Base-by-base conservation (phyloP, 108 stramenopile genomes). In the Fragilariopsis cylindrus region DNA sequence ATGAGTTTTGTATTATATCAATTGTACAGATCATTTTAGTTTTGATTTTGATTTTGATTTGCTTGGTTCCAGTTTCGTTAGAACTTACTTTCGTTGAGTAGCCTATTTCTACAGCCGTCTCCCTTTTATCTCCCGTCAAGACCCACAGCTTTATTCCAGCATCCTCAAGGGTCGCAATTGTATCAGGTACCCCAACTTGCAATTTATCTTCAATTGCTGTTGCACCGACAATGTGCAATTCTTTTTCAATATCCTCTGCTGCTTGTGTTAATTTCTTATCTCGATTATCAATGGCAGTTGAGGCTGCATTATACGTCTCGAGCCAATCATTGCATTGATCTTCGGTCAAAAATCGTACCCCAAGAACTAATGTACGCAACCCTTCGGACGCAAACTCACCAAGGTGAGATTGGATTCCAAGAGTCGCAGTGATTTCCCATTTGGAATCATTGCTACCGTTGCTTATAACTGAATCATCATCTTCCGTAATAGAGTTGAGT, bases 21-120 rank as follows among this genome's bases (percentile, higher is more conserved):
- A 30, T 30, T 30, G 30, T 30, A 30, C 30, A 30, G 30, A 30
- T 30, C 30, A 30, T 30, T 30, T 2, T 2, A 30, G 30, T 30
- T 30, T 30, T 30, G 30, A 30, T 30, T 30, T 30, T 30, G 30
- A 30, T 30, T 30, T 30, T 30, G 30, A 30, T 30, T 30, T 30
- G 30, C 30, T 30, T 30, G 30, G 30, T 30, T 30, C 30, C 30
- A 30, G 30, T 30, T 30, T 30, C 30, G 30, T 30, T 30, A 2
- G 30, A 30, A 30, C 30, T 30, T 30, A 30, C 30, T 57, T 91
- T 79, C 15, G 95, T 94, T 16, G 95, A 92, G 80, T 96, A 97
- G 13, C 96, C 99, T 47, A 99, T 99, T 80, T 98, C 97, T 53
- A 98, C 90, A 30, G 99, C 99, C 4, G 99, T 99, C 74, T 98